Conservation (phyloP, 75 land plant genomes). For the Cupressus sempervirens region DNA sequence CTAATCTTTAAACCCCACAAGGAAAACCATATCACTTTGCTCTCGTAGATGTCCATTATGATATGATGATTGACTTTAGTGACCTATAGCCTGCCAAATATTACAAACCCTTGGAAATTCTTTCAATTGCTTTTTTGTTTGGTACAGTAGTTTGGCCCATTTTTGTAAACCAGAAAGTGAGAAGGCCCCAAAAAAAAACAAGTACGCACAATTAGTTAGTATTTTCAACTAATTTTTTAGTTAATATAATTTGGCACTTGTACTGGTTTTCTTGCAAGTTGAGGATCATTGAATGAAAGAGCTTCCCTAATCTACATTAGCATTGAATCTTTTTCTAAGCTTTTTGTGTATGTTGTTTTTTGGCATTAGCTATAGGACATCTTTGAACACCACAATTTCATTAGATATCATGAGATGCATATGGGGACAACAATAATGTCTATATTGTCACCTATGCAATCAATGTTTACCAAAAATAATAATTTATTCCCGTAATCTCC, state of each 20-base stretch:
- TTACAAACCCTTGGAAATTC: too few species aligned
- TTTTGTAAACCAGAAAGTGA: too few species aligned
- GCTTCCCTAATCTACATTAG: neutral
- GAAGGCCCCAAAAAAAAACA: too few species aligned
- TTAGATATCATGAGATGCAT: constrained; percentile 51
- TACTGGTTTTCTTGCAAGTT: neutral
- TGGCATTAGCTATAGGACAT: constrained; percentile 52
- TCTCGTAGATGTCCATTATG: too few species aligned
- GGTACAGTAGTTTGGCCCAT: too few species aligned
- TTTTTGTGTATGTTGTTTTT: neutral
- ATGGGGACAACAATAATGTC: constrained; percentile 53
- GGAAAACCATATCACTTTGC: too few species aligned
- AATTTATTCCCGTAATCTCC: neutral
- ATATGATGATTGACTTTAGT: too few species aligned
- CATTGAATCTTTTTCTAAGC: neutral
- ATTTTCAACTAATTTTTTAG: neutral
- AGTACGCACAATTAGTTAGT: neutral
- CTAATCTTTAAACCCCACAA: too few species aligned
- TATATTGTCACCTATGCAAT: constrained; percentile 70
- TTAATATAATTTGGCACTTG: neutral
- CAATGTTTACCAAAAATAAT: neutral
- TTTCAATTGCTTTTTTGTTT: too few species aligned
- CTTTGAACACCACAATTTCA: constrained; percentile 46
- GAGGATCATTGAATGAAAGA: neutral
- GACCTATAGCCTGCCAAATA: too few species aligned